A percentile compares a stretch with the other conserved stretches of the same genome.
Conservation (phyloP, 106 monocot genomes). For the Alisma plantagoaquatica region DNA sequence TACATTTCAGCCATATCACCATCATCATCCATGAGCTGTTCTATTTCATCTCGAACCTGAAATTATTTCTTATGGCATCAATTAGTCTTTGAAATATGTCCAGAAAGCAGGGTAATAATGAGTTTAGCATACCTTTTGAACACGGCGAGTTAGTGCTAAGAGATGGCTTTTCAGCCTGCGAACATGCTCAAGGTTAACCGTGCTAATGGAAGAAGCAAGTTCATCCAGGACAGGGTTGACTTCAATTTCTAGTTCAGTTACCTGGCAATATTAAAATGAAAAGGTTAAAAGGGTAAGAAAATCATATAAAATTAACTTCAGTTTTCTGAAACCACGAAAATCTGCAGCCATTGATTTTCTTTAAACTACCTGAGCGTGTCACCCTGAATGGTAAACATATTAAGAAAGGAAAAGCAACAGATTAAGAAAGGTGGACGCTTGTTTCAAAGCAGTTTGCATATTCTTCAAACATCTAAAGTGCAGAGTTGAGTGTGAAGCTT, state of each 20-base stretch:
- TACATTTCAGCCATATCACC: constrained; percentile 62
- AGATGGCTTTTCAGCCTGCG: constrained; percentile 43
- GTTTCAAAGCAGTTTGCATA: too few relatives aligned
- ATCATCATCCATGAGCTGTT: constrained; percentile 25
- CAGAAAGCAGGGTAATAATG: neutral
- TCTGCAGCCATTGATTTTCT: too few relatives aligned
- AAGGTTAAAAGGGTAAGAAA: too few relatives aligned
- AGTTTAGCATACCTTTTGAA: constrained; percentile 22
- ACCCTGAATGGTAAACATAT: too few relatives aligned
- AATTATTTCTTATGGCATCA: neutral
- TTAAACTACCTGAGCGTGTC: too few relatives aligned
- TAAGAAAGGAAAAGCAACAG: too few relatives aligned
- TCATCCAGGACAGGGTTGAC: constrained; percentile 41
- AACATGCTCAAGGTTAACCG: constrained; percentile 21
- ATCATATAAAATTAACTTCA: too few relatives aligned
- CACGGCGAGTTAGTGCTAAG: constrained; percentile 42
- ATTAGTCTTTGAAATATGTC: neutral
- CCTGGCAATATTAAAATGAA: neutral
- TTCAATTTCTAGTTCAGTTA: constrained; percentile 11
- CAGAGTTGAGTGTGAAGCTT: too few relatives aligned
- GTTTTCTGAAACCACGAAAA: too few relatives aligned
- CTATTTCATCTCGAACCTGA: constrained; percentile 45
- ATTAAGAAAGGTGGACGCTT: too few relatives aligned
- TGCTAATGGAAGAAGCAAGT: constrained; percentile 23
- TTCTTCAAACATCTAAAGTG: too few relatives aligned